Percentiles rank a stretch among this genome's conserved stretches.
Evolutionary conservation across 257 asterid species (phyloP).

Genomic region (Voacanga thouarsii): DNA sequence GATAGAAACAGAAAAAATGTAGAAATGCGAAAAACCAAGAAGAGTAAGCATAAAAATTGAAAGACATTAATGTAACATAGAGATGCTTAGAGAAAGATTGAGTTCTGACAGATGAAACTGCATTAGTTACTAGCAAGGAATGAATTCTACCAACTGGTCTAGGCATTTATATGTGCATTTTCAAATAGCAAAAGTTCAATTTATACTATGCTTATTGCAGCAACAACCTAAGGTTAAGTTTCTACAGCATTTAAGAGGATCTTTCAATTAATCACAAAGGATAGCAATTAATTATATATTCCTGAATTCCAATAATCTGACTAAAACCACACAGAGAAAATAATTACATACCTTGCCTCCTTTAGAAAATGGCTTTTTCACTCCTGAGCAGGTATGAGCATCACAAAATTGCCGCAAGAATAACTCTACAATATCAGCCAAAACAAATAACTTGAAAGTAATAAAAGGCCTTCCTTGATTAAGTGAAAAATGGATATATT

Average conservation of each 20-base stretch:
- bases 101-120: neutral
- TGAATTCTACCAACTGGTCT: neutral
- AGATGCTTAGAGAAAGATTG: neutral
- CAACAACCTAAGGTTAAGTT: neutral
- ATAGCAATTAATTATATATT: neutral
- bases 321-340: neutral
- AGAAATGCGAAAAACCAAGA: neutral
- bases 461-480: neutral
- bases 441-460: constrained; percentile 15
- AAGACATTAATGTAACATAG: no score
- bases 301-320: neutral
- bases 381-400: constrained; percentile 76
- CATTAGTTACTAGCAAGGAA: neutral
- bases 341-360: constrained; percentile 75
- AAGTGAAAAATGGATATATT: neutral
- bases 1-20: constrained; percentile 4
- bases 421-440: constrained; percentile 46
- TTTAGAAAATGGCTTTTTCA: constrained; percentile 64
- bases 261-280: neutral
- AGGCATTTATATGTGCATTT: no score
- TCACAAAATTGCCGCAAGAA: constrained; percentile 90
- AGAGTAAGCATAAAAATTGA: neutral
- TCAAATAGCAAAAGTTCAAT: neutral
- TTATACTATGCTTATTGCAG: neutral
- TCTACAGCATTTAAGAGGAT: neutral